Evolutionary conservation across 345 rosid genomes (phyloP).

Genomic region (Theobroma cacao): DNA sequence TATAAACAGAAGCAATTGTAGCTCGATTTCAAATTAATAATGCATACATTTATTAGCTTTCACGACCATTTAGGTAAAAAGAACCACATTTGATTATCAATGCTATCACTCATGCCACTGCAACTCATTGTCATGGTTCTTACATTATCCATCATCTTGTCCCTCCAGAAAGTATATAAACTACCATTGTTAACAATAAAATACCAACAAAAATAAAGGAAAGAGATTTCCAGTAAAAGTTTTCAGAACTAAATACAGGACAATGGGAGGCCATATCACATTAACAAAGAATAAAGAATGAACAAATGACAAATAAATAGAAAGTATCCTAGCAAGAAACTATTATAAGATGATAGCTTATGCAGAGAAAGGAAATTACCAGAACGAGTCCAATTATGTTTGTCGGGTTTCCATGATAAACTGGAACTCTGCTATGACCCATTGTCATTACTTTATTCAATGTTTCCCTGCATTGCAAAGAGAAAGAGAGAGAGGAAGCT

Average conservation of each 20-base stretch:
- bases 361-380: slow-evolving; percentile 41
- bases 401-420: slow-evolving; percentile 57
- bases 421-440: slow-evolving; percentile 98
- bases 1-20: neutral
- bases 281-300: neutral
- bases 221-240: neutral
- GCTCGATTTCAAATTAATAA: neutral
- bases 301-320: neutral
- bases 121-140: neutral
- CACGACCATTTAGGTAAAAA: neutral
- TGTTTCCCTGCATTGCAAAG: slow-evolving; percentile 56
- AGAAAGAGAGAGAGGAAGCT: slow-evolving; percentile 12
- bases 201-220: neutral
- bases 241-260: neutral
- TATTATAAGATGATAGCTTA: neutral
- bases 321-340: neutral
- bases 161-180: neutral
- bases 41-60: neutral
- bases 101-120: neutral
- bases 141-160: neutral
- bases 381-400: slow-evolving; percentile 89
- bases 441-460: slow-evolving; percentile 77
- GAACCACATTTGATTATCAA: slow-evolving; percentile 1
- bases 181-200: neutral
- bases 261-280: neutral